Base-by-base conservation (phyloP, 179 eudicot genomes). In the Gypsophila paniculata region DNA sequence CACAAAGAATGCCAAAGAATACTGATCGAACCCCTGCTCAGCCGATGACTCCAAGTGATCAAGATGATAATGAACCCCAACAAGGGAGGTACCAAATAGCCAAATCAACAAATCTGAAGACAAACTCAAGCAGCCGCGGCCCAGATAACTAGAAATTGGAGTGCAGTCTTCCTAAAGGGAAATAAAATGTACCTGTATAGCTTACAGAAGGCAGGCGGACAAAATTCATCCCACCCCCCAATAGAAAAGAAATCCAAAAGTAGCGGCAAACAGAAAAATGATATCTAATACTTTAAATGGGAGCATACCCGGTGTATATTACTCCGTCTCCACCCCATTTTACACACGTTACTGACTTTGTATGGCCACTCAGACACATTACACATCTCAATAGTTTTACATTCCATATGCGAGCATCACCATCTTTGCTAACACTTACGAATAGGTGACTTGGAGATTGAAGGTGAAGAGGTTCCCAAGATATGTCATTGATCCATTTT, bases 271-370 rank as follows among this genome's bases (percentile, higher is more conserved):
- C 38, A 72, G 26, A 51, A 61, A n/a, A 25, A 62, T 13, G 42
- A 36, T 57, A 22, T 7, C 10, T 49, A 59, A 17, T 19, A 72
- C 34, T 32, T 71, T 25, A 66, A 66, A 19, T 19, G 29, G 75
- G 62, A 76, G 18, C 80, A 68, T 78, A 95, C 99, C 98, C 99
- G 8, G 99, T 92, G 80, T 95, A 95, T 78, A 95, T 88, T 25
- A 92, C 74, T 76, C 98, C 99, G 76, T 91, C 96, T 49, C 99
- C 98, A 69, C 97, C 95, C 99, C 99, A 95, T 80, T 92, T 95
- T 61, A 95, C 98, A 84, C 96, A 95, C 53, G 99, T 95, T 70
- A 95, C 84, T 65, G 98, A 95, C 71, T 87, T 82, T 19, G 96
- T 88, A 73, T 95, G 99, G 74, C 99, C 99, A 68, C 87, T 90